Evolutionary conservation across 2,329 filamentous ascomycete species (phyloP), one percentile per base, ranked within the genome.

Genomic region (Aspergillus sp.): DNA sequence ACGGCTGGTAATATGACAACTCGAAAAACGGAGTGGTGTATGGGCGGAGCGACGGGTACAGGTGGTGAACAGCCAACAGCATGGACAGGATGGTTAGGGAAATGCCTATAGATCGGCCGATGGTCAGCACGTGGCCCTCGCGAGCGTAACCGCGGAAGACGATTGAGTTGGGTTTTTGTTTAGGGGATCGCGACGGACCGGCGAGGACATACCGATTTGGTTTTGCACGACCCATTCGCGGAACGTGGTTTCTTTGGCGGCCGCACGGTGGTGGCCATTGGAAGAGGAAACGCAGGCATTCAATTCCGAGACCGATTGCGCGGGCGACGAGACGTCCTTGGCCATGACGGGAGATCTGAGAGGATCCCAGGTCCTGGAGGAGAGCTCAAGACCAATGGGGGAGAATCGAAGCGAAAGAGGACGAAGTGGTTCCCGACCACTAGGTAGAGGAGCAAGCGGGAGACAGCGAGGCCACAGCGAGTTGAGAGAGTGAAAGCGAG

Each of bases 1-100:
- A 67, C 0, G 83, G 74, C 67, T 93, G 89, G 72, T 87, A 86
- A 76, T 97, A 94, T 52, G 89, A 92, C 53, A 96, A 82, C 51
- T 84, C 82, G 75, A 95, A 91, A 78, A 96, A 96, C 62, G 92
- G 94, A 65, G 82, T 80, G n/a, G 91, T 95, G 65, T 88, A 85
- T 49, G 82, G 77, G 59, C 90, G 84, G 45, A 91, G 84, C 64
- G 86, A 87, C 47, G 93, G 91, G 68, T 96, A 90, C 66, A 87
- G 86, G 63, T 86, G 76, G 75, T 96, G 90, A 51, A 89, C 85
- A 59, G 95, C 84, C 69, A 88, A 84, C 59, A 96, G 84, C 59
- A 95, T 85, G 52, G 90, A 84, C 58, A 96, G 78, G 53, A 94
- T 85, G 70, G 95, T 96, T 71, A 94, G 81, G 11, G 90, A 90